Conservation (phyloP, 345 rosid species). For the Boechera retrofracta region DNA sequence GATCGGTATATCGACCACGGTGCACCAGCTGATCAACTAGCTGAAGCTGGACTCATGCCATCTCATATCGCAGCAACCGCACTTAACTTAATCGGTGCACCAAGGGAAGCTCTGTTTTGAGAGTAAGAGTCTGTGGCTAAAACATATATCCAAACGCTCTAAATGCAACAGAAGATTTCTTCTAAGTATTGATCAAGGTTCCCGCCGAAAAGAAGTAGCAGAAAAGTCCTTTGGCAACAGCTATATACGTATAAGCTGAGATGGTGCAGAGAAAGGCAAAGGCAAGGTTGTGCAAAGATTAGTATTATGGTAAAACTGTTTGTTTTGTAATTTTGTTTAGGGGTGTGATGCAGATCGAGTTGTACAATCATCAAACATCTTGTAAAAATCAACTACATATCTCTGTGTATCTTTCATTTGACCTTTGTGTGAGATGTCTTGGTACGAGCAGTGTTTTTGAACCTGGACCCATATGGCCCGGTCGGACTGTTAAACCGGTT, state of each 20-base stretch:
- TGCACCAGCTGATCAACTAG: constrained; percentile 79
- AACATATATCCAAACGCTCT: constrained; percentile 22
- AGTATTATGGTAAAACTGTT: constrained; percentile 8
- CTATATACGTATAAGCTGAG: not conserved
- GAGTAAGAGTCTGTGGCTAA: constrained; percentile 2
- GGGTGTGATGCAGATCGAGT: constrained; percentile 20
- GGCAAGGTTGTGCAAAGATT: constrained; percentile 19
- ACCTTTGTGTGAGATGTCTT: not conserved
- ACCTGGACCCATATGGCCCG: not conserved
- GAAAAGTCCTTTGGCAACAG: constrained; percentile 9
- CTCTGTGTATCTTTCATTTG: not conserved
- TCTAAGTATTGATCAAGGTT: constrained; percentile 24
- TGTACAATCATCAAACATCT: constrained; percentile 42
- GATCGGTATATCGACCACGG: constrained; percentile 92
- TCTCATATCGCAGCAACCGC: constrained; percentile 95
- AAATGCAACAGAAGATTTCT: constrained; percentile 11
- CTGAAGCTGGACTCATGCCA: constrained; percentile 84
- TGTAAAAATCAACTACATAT: constrained; percentile 24
- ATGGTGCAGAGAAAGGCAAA: not conserved
- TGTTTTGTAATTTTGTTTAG: constrained; percentile 21
- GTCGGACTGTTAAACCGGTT: not conserved
- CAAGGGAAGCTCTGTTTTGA: constrained; percentile 69
- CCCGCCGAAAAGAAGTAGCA: constrained; percentile 14
- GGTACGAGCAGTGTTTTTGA: not conserved
- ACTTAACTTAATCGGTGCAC: constrained; percentile 74